Percentiles rank a stretch among this genome's conserved stretches.
Conservation (phyloP, 208 protist species). For the Crithidia thermophila region DNA sequence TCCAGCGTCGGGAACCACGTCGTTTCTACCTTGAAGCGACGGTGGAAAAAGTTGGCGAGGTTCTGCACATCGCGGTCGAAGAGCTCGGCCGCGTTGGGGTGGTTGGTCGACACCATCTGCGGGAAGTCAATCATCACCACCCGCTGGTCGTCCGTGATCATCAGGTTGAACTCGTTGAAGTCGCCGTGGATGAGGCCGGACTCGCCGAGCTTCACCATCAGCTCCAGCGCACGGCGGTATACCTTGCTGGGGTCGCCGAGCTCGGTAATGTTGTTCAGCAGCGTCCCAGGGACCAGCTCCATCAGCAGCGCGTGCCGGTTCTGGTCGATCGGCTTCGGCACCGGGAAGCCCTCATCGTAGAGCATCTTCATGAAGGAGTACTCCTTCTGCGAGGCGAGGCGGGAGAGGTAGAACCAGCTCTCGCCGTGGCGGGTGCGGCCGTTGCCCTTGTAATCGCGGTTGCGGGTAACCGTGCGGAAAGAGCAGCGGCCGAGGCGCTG, state of each 20-base stretch:
- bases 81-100: constrained; percentile 94
- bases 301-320: constrained; percentile 99
- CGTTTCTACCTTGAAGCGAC: constrained; percentile 86
- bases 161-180: constrained; percentile 99
- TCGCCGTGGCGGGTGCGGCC: constrained; percentile 82
- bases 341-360: constrained; percentile 96
- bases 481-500: constrained; percentile 97
- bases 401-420: constrained; percentile 99
- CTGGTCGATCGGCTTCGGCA: constrained; percentile 96
- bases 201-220: constrained; percentile 94
- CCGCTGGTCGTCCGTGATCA: constrained; percentile 93
- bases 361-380: constrained; percentile 98
- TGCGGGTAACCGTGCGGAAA: constrained; percentile 97
- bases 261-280: constrained; percentile 93
- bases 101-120: constrained; percentile 98
- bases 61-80: constrained; percentile 99
- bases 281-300: constrained; percentile 92
- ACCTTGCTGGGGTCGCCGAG: constrained; percentile 90
- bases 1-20: constrained; percentile 72
- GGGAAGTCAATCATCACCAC: constrained; percentile 99
- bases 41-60: constrained; percentile 95
- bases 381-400: constrained; percentile 98
- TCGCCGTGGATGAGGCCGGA: constrained; percentile 99
- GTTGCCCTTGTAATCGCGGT: constrained; percentile 96
- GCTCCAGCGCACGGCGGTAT: constrained; percentile 90